Conservation (phyloP, 1,284 basidiomycete species). For the Rhodotorula sp. region DNA sequence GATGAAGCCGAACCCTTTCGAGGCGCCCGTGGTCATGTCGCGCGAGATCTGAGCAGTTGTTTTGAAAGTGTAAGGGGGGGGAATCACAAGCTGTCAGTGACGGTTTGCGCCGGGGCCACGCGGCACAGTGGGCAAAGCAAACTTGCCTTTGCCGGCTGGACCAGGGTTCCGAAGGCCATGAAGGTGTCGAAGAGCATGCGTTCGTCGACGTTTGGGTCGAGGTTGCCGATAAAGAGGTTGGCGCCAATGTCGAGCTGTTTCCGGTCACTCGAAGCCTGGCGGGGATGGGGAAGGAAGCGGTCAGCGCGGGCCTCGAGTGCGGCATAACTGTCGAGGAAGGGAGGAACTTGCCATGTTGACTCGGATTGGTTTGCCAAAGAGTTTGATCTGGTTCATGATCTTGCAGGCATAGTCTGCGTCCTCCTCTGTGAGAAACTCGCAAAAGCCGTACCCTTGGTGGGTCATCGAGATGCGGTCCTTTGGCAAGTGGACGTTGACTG, state of each 20-base stretch:
- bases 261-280: slow-evolving; percentile 86
- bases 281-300: neutral
- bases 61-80: slow-evolving; percentile 10
- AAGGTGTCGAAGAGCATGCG: slow-evolving; percentile 91
- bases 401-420: slow-evolving; percentile 99
- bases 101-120: neutral
- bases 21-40: slow-evolving; percentile 76
- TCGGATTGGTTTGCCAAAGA: slow-evolving; percentile 96
- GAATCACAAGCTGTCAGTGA: neutral
- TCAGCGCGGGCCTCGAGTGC: neutral
- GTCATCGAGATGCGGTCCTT: slow-evolving; percentile 97
- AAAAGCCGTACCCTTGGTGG: slow-evolving; percentile 98
- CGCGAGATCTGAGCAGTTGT: slow-evolving; percentile 69
- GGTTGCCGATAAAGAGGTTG: slow-evolving; percentile 91
- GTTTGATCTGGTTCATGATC: slow-evolving; percentile 99
- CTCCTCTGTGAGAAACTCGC: slow-evolving; percentile 96
- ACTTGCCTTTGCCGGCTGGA: slow-evolving; percentile 88
- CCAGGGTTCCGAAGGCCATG: slow-evolving; percentile 87
- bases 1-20: slow-evolving; percentile 96
- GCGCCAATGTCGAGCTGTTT: slow-evolving; percentile 98
- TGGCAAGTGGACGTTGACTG: slow-evolving; percentile 97
- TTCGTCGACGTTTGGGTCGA: slow-evolving; percentile 94
- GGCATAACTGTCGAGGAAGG: neutral
- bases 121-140: neutral
- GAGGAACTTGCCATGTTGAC: slow-evolving; percentile 85